These are phyloP conservation scores for Coemansia sp. DNA, from an alignment of 192 early-diverging fungal species.

Conservation along the genomic window DNA sequence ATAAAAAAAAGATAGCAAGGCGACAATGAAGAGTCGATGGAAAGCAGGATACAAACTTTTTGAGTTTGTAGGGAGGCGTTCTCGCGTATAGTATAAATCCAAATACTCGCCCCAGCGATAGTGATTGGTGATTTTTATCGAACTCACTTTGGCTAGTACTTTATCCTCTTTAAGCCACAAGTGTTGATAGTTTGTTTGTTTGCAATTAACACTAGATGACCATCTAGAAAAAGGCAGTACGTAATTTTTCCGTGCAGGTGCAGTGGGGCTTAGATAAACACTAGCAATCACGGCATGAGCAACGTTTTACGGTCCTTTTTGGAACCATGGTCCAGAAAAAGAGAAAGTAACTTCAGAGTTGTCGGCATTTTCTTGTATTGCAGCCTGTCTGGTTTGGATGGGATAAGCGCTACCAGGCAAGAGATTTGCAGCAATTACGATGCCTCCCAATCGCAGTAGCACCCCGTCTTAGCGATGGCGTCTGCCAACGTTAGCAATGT, in stretches of 20 bases:
- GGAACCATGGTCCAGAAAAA: background rate
- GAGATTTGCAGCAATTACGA: background rate
- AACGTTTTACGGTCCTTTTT: background rate
- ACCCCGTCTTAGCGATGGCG: background rate
- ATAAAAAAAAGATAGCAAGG: background rate
- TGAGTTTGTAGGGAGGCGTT: background rate
- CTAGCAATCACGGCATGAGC: background rate
- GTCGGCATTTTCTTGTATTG: background rate
- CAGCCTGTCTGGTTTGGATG: background rate
- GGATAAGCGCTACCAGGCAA: background rate
- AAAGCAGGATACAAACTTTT: conserved; percentile 5
- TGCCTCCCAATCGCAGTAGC: background rate
- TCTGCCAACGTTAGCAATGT: conserved; percentile 5
- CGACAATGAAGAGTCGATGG: conserved; percentile 3
- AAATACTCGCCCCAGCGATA: background rate
- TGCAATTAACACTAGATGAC: background rate
- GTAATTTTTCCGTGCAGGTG: background rate
- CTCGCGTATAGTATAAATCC: conserved; percentile 5
- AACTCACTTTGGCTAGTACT: too few species aligned
- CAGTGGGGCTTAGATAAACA: background rate
- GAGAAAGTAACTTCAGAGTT: background rate
- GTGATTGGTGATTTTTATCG: background rate
- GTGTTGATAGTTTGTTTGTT: conserved; percentile 5
- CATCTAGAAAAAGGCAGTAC: background rate
- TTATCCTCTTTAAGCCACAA: background rate